Evolutionary conservation across 225 moss, liverwort and hornwort species (phyloP).

Genomic region (Pleurozium schreberi): DNA sequence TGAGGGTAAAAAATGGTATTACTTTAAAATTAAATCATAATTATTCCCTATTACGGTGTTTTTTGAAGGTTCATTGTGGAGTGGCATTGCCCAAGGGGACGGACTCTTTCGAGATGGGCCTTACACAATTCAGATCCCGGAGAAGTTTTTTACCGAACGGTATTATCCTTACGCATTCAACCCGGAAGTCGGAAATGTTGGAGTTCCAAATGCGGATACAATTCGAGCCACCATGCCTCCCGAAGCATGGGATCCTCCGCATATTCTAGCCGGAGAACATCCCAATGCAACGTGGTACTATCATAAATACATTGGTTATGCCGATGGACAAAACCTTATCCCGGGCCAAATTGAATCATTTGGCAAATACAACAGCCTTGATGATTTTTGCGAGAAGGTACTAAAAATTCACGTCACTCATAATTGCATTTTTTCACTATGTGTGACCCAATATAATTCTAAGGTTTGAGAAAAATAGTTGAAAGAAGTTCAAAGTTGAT

Average conservation of each 20-base stretch:
- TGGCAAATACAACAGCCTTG: constrained; percentile 29
- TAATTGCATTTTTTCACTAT: too few species aligned
- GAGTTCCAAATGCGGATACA: constrained; percentile 58
- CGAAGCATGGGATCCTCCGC: constrained; percentile 56
- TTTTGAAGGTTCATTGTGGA: constrained; percentile 64
- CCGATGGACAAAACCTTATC: constrained; percentile 42
- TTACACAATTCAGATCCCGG: constrained; percentile 66
- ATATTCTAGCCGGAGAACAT: constrained; percentile 31
- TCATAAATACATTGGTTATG: constrained; percentile 65
- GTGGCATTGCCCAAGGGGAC: constrained; percentile 65
- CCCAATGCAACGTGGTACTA: constrained; percentile 71
- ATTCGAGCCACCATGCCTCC: constrained; percentile 64
- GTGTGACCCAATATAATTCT: fast-evolving
- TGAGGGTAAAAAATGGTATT: neutral
- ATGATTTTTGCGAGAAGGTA: constrained; percentile 67
- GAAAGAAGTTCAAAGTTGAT: neutral
- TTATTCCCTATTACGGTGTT: neutral
- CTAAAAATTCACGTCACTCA: neutral
- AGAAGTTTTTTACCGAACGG: constrained; percentile 41
- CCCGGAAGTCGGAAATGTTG: constrained; percentile 65
- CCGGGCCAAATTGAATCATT: constrained; percentile 48
- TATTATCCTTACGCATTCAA: constrained; percentile 68
- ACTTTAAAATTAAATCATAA: too few species aligned
- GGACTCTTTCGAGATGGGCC: constrained; percentile 71
- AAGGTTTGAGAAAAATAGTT: neutral